Evolutionary conservation across 2,329 filamentous ascomycete species (phyloP), one percentile per base, ranked within the genome.

Genomic region (Fusarium musae): DNA sequence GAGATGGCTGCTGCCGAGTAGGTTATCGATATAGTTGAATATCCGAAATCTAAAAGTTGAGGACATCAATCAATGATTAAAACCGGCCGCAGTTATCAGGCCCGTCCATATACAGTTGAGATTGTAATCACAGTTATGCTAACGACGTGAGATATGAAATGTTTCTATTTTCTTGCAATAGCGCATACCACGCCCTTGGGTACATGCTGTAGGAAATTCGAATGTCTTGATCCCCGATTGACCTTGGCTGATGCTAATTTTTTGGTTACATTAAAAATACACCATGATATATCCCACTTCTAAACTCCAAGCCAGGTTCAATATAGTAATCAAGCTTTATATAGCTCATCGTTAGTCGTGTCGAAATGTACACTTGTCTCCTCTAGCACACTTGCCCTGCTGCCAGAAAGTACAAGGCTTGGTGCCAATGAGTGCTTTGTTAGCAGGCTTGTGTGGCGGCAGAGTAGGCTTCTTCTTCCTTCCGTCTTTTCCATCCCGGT

Each of bases 291-390:
- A 26, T 47, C 34, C 54, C 59, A 50, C 23, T 53, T 44, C 60
- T 66, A 43, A 61, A 70, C 59, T 65, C 61, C 72, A 37, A 40
- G 32, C 62, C 54, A 69, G 36, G 53, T 54, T 64, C 36, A 58
- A 69, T 58, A 69, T 56, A 49, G 47, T 58, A 56, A 44, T 43
- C 49, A 57, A 64, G 59, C 28, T 47, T 52, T 59, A 23, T 23
- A 63, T 58, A 60, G 54, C 26, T 62, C 56, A 28, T 62, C 63
- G 54, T 70, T 63, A 83, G 56, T 93, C 91, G 78, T 94, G 92
- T 63, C 92, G 87, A 80, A 92, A 94, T 5, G 92, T 93, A 83
- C 92, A 94, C 77, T 90, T 90, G 40, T 92, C 91, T 28, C 92
- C 92, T 79, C 93, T 91, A 11, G 89, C 89, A 82, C 92, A 94